Evolutionary conservation across 768 basidiomycete genomes (phyloP).

Genomic region (Boletus reticuloceps): DNA sequence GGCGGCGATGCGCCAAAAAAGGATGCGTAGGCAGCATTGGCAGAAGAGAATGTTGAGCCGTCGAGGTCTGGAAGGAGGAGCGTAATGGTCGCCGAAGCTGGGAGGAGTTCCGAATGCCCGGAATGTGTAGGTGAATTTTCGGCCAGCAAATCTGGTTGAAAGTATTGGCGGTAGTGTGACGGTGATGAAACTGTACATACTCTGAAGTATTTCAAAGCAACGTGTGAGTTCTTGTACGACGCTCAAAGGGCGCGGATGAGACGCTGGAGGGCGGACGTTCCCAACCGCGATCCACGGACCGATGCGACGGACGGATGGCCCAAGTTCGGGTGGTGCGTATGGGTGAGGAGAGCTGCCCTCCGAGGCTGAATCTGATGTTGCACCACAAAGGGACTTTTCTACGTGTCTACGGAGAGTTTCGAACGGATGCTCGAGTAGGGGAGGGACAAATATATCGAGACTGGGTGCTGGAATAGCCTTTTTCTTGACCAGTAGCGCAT

Average conservation of each 20-base stretch:
- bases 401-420: constrained; percentile 6
- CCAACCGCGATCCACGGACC: constrained; percentile 71
- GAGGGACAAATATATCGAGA: constrained; percentile 40
- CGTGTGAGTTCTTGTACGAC: constrained; percentile 69
- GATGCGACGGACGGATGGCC: constrained; percentile 23
- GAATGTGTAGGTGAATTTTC: constrained; percentile 41
- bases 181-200: constrained; percentile 38
- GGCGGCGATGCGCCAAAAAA: constrained; percentile 93
- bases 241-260: constrained; percentile 45
- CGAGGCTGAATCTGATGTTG: not conserved
- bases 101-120: constrained; percentile 9
- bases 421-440: constrained; percentile 42
- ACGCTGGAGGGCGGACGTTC: constrained; percentile 41
- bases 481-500: constrained; percentile 64
- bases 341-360: not conserved
- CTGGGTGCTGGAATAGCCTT: not conserved
- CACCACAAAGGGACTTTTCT: constrained; percentile 9
- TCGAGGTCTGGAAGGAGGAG: constrained; percentile 82
- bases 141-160: constrained; percentile 48
- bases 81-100: constrained; percentile 60
- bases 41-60: constrained; percentile 53
- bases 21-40: constrained; percentile 76
- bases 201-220: constrained; percentile 65
- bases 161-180: not conserved
- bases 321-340: not conserved